These are phyloP conservation scores for Olyra latifolia DNA, from an alignment of 176 grass and related monocot genomes.

Conservation along the genomic window DNA sequence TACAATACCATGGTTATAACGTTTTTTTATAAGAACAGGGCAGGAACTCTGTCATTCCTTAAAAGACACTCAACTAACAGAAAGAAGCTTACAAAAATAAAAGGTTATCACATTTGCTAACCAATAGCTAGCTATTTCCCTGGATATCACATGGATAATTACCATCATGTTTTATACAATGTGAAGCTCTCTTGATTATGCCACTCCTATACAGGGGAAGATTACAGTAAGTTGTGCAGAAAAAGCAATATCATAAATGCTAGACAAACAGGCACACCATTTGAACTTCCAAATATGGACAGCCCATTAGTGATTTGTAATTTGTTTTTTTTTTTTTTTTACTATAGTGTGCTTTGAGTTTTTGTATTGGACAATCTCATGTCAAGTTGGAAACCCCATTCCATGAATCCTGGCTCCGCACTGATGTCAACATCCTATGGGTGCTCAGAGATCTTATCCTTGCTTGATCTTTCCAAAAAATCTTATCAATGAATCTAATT, in stretches of 20 bases:
- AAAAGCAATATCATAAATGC: not conserved
- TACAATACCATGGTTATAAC: not conserved
- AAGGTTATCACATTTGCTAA: not conserved
- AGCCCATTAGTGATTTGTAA: too few relatives aligned
- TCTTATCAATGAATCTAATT: not conserved
- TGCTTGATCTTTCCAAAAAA: not conserved
- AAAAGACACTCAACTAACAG: not conserved
- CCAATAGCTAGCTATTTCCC: not conserved
- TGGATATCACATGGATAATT: not conserved
- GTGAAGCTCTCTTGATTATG: not conserved
- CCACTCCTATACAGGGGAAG: not conserved
- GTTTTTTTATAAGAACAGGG: too few relatives aligned
- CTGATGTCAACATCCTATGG: not conserved
- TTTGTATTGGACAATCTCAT: too few relatives aligned
- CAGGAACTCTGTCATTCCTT: too few relatives aligned
- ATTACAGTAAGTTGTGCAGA: conserved; percentile 5
- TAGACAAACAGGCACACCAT: not conserved
- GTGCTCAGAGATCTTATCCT: not conserved
- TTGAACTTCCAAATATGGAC: too few relatives aligned
- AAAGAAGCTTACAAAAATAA: not conserved
- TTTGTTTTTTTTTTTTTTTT: too few relatives aligned
- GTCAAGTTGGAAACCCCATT: too few relatives aligned
- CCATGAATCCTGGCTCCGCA: too few relatives aligned
- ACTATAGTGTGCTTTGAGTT: too few relatives aligned
- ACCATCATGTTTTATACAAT: not conserved